phyloP scores from a whole-genome alignment of 2,329 filamentous ascomycete species.

The Penicillium sp. region DNA sequence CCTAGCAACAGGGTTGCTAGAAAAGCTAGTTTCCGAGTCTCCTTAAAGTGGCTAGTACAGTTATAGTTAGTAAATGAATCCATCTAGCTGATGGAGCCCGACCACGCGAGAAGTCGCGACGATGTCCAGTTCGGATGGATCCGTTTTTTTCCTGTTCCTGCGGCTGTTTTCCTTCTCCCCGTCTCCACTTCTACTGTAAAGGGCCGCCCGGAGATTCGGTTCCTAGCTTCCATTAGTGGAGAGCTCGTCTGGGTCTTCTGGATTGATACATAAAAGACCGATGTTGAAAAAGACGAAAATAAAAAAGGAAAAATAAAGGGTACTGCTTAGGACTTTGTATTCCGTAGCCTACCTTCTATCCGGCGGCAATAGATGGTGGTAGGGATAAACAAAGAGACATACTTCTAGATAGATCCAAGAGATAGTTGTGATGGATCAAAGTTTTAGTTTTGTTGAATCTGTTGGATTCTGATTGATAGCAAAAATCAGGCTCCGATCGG shows the following conservation, averaged over 20 bases:
- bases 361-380: neutral
- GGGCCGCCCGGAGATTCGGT: slow-evolving; percentile 41
- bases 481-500: slow-evolving; percentile 20
- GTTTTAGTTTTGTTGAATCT: slow-evolving; percentile 22
- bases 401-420: slow-evolving; percentile 27
- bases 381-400: neutral
- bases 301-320: neutral
- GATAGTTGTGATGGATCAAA: slow-evolving; percentile 32
- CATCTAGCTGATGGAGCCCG: slow-evolving; percentile 31
- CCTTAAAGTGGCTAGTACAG: slow-evolving; percentile 11
- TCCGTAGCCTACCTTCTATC: neutral
- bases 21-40: slow-evolving; percentile 18
- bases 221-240: slow-evolving; percentile 33
- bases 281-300: neutral
- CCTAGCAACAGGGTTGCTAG: slow-evolving; percentile 18
- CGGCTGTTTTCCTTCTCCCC: slow-evolving; percentile 34
- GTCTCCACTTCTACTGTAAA: slow-evolving; percentile 37
- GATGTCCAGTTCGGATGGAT: slow-evolving; percentile 38
- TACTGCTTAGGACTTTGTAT: slow-evolving; percentile 25
- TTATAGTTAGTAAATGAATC: slow-evolving; percentile 22
- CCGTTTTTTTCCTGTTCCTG: slow-evolving; percentile 36
- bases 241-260: slow-evolving; percentile 19
- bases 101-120: slow-evolving; percentile 29
- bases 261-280: neutral
- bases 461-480: slow-evolving; percentile 19